These are phyloP conservation scores for Ophiocordyceps robertsii DNA, from an alignment of 2,329 filamentous ascomycete species.

Conservation along the genomic window DNA sequence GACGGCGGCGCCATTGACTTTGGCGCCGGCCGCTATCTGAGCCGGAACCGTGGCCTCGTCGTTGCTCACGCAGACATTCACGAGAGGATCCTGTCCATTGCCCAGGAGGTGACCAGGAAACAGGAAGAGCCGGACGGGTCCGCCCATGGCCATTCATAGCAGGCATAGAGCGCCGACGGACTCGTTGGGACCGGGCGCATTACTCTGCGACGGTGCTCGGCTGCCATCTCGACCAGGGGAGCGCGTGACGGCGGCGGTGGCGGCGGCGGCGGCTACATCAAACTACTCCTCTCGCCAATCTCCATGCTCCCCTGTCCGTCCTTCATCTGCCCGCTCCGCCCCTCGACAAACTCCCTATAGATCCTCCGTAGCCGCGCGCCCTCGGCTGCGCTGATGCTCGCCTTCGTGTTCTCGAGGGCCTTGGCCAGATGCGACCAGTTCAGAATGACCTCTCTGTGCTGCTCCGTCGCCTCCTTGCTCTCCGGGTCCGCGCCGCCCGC, in stretches of 20 bases:
- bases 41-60: constrained; percentile 19
- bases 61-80: constrained; percentile 33
- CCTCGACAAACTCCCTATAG: constrained; percentile 85
- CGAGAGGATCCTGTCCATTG: constrained; percentile 20
- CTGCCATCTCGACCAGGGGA: constrained; percentile 1
- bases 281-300: constrained; percentile 79
- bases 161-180: neutral
- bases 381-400: constrained; percentile 74
- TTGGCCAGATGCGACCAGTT: constrained; percentile 71
- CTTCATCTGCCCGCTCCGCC: constrained; percentile 87
- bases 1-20: constrained; percentile 22
- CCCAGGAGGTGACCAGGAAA: constrained; percentile 7
- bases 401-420: constrained; percentile 62
- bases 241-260: constrained; percentile 3
- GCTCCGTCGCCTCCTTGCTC: constrained; percentile 16
- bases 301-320: constrained; percentile 86
- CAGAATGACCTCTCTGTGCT: constrained; percentile 61
- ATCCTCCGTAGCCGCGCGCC: constrained; percentile 61
- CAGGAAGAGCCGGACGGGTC: neutral
- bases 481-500: constrained; percentile 9
- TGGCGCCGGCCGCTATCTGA: constrained; percentile 18
- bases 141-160: neutral
- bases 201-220: too few relatives aligned
- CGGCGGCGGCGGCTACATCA: constrained; percentile 54
- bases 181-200: too few relatives aligned